Evolutionary conservation across 1,284 basidiomycete species (phyloP), one percentile per base, ranked within the genome.

Genomic region (Rhodofomes roseus): DNA sequence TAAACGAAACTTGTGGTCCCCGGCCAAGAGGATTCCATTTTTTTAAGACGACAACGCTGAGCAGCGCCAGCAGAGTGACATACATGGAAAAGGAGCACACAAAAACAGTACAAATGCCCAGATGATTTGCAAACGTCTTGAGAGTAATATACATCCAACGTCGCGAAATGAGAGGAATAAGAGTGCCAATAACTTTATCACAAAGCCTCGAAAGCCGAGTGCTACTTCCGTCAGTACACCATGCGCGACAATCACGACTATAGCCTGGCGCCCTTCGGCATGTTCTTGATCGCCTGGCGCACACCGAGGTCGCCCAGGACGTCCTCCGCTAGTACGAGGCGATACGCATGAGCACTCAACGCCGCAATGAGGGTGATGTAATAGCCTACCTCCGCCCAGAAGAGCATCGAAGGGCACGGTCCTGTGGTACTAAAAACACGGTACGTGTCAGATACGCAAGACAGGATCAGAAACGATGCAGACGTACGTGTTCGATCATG

Each of bases 291-390:
- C 2, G 86, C 87, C 70, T 89, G 87, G 50, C 87, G 81, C 7
- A 89, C 85, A 61, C 87, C 86, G 27, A 90, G 79, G 68, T 90
- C 88, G 52, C 81, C 83, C 60, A 90, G 71, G 22, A 90, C 86
- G 65, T 89, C 85, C 69, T 89, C 86, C 23, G 86, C 85, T 79
- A n/a, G n/a, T n/a, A 50, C 43, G 43, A 37, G 40, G 31, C 55
- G 58, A 44, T 23, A 14, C 9, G 18, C 27, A 27, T 36, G 36
- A 37, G 36, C 20, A 14, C 6, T 25, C 27, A 16, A 29, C 31
- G 4, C 29, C 14, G 54, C 36, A 41, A 18, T 14, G 6, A 61
- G 20, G 29, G n/a, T 9, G 2, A 27, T 8, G 25, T 39, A 23
- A 34, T 54, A 29, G 50, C 71, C 79, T 77, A 66, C 81, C 82